These are phyloP conservation scores for Hirsutella thompsonii DNA, from an alignment of 2,329 filamentous ascomycete genomes.

Conservation along the genomic window DNA sequence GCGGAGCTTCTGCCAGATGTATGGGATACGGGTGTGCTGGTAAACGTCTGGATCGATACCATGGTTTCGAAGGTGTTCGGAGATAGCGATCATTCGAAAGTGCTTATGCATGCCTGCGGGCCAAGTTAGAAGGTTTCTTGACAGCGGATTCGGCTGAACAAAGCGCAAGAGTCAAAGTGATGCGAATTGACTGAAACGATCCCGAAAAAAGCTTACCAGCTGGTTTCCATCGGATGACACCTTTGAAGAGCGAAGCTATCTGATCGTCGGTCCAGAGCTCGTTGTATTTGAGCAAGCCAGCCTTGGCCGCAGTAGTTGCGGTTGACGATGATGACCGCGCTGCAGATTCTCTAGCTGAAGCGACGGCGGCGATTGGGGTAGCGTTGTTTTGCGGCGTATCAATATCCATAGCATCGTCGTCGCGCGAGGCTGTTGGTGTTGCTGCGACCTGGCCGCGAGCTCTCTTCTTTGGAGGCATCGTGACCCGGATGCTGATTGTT, in stretches of 20 bases:
- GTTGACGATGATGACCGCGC: background rate
- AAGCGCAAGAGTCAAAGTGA: background rate
- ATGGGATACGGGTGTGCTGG: conserved; percentile 75
- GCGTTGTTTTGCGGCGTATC: conserved; percentile 44
- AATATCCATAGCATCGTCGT: conserved; percentile 49
- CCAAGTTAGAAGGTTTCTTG: background rate
- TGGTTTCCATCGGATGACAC: conserved; percentile 90
- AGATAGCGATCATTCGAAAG: conserved; percentile 81
- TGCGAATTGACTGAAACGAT: too few relatives aligned
- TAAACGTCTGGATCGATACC: conserved; percentile 59
- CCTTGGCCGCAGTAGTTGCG: conserved; percentile 6
- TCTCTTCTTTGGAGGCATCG: conserved; percentile 61
- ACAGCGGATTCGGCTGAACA: background rate
- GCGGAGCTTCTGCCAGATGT: conserved; percentile 81
- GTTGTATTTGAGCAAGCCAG: conserved; percentile 20
- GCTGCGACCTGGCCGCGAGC: conserved; percentile 44
- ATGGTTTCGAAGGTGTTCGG: conserved; percentile 66
- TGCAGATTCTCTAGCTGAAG: background rate
- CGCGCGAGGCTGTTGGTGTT: conserved; percentile 38
- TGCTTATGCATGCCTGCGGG: conserved; percentile 75
- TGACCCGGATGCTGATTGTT: conserved; percentile 2
- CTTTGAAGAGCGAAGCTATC: conserved; percentile 83
- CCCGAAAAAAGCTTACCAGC: conserved; percentile 49
- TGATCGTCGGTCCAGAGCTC: conserved; percentile 94
- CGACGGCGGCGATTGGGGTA: conserved; percentile 17